phyloP scores from a whole-genome alignment of 306 rosid genomes.

The Spatholobus suberectus region DNA sequence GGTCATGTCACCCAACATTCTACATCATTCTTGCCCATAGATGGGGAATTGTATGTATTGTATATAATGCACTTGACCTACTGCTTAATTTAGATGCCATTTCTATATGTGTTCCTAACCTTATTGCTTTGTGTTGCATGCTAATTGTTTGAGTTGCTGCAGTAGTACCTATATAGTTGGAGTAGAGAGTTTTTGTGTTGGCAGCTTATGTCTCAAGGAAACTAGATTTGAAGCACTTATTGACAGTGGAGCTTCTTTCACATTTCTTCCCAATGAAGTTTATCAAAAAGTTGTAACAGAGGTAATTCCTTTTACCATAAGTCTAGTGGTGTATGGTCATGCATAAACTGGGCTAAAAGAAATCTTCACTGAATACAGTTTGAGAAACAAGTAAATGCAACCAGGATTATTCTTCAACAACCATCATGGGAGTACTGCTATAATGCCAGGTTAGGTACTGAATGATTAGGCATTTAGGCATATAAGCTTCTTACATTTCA shows the following conservation, averaged over 20 bases:
- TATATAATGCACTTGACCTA: neutral
- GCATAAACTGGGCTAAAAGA: conserved; percentile 22
- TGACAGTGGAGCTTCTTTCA: conserved; percentile 68
- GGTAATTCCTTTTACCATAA: conserved; percentile 44
- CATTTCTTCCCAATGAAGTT: conserved; percentile 60
- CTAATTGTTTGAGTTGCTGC: conserved; percentile 41
- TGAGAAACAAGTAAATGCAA: conserved; percentile 60
- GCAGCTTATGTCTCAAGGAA: conserved; percentile 58
- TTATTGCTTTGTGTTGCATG: conserved; percentile 27
- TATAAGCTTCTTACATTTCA: conserved; percentile 24
- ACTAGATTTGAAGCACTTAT: conserved; percentile 53
- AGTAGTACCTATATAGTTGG: conserved; percentile 54
- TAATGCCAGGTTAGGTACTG: conserved; percentile 51
- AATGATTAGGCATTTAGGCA: neutral
- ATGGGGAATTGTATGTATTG: conserved; percentile 55
- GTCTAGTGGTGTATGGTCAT: conserved; percentile 1
- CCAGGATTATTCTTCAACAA: conserved; percentile 39
- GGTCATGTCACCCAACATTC: conserved; percentile 56
- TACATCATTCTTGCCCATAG: conserved; percentile 56
- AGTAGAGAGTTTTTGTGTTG: conserved; percentile 62
- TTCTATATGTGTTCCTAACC: conserved; percentile 26
- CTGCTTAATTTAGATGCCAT: conserved; percentile 15
- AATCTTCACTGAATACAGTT: conserved; percentile 53
- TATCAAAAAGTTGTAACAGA: conserved; percentile 52
- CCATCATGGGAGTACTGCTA: conserved; percentile 65